Conservation (phyloP, 2,329 filamentous ascomycete species). For the Torrubiellomyces zombiae region DNA sequence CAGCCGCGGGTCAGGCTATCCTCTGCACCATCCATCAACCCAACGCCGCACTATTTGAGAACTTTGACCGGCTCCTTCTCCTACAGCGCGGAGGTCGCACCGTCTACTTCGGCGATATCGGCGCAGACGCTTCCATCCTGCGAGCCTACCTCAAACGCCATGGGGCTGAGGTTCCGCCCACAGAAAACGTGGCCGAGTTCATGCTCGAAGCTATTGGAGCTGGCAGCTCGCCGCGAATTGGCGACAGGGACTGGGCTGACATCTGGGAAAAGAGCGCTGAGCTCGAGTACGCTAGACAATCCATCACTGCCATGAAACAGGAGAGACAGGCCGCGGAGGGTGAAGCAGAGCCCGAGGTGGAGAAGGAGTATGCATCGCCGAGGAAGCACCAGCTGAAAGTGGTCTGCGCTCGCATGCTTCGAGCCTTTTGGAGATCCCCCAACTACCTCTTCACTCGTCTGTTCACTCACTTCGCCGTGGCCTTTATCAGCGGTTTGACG, state of each 20-base stretch:
- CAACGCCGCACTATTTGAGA: constrained; percentile 70
- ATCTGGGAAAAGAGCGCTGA: constrained; percentile 63
- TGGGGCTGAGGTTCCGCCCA: constrained; percentile 40
- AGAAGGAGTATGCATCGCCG: constrained; percentile 72
- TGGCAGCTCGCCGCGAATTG: constrained; percentile 54
- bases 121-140: constrained; percentile 54
- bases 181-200: constrained; percentile 52
- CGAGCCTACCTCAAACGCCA: constrained; percentile 44
- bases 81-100: constrained; percentile 63
- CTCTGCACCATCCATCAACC: constrained; percentile 87
- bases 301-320: constrained; percentile 50
- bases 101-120: constrained; percentile 78
- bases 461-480: constrained; percentile 70
- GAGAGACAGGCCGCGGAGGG: constrained; percentile 28
- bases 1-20: constrained; percentile 69
- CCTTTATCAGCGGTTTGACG: constrained; percentile 61
- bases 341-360: constrained; percentile 31
- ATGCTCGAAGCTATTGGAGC: constrained; percentile 78
- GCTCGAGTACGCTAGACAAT: constrained; percentile 45
- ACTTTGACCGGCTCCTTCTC: constrained; percentile 70
- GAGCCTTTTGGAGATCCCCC: constrained; percentile 70
- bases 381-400: constrained; percentile 61
- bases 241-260: constrained; percentile 63
- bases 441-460: constrained; percentile 82
- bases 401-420: constrained; percentile 56